Evolutionary conservation across 306 rosid genomes (phyloP).

Genomic region (Corylus americana): DNA sequence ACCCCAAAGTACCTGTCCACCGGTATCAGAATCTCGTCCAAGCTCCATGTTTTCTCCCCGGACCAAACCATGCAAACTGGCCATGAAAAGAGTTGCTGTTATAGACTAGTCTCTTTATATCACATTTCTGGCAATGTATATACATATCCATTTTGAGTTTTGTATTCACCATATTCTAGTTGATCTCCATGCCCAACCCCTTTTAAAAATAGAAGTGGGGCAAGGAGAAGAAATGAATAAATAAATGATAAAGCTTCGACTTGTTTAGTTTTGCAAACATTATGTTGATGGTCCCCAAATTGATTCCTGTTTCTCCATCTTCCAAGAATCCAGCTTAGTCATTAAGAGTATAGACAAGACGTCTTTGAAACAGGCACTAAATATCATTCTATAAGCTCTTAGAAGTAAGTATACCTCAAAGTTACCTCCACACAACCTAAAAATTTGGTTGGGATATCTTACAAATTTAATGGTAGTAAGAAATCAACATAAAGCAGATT

Average conservation of each 20-base stretch:
- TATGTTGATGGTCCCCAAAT: background rate
- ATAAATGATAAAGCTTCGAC: background rate
- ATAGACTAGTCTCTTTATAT: slow-evolving; percentile 13
- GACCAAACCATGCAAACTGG: slow-evolving; percentile 78
- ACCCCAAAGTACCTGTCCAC: slow-evolving; percentile 70
- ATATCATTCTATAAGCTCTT: slow-evolving; percentile 16
- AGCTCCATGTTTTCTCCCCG: slow-evolving; percentile 97
- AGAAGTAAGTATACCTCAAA: slow-evolving; percentile 11
- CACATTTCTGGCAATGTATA: background rate
- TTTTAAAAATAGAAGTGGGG: background rate
- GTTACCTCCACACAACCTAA: background rate
- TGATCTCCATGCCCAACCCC: slow-evolving; percentile 10
- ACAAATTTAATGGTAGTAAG: background rate
- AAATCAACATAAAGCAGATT: background rate
- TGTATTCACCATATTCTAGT: background rate
- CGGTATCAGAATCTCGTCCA: slow-evolving; percentile 95
- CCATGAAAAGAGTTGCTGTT: slow-evolving; percentile 17
- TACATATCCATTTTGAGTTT: slow-evolving; percentile 8
- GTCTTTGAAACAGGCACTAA: slow-evolving; percentile 8
- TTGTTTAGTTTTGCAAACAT: background rate
- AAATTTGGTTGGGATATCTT: background rate
- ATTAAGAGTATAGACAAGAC: background rate
- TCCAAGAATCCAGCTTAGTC: background rate
- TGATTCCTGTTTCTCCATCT: background rate
- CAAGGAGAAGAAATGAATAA: background rate